Evolutionary conservation across 1,139 yeast genomes (phyloP).

Genomic region (Sugiyamaella xylanicola): DNA sequence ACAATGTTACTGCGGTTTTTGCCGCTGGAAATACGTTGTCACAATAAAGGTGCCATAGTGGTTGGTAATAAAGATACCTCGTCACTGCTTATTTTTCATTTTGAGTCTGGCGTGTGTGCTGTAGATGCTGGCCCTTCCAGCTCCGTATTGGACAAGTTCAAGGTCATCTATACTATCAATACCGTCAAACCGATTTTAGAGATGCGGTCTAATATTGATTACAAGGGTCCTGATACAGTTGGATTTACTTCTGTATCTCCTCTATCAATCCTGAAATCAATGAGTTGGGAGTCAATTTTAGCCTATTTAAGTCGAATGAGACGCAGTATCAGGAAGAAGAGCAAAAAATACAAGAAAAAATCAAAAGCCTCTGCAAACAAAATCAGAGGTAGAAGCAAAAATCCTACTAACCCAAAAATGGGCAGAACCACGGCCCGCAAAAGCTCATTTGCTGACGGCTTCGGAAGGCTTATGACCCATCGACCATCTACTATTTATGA

Average conservation of each 20-base stretch:
- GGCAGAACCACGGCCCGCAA: neutral
- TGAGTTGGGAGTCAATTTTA: conserved; percentile 7
- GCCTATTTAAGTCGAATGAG: neutral
- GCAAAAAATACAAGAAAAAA: conserved; percentile 1
- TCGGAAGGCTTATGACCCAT: neutral
- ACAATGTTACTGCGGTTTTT: conserved; percentile 48
- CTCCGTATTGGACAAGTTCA: conserved; percentile 57
- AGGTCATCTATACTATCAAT: conserved; percentile 48
- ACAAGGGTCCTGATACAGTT: conserved; percentile 38
- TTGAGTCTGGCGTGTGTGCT: conserved; percentile 56
- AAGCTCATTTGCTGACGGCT: neutral
- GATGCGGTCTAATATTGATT: conserved; percentile 69
- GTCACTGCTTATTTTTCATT: conserved; percentile 65
- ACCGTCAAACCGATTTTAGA: conserved; percentile 58
- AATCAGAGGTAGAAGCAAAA: neutral
- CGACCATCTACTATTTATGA: neutral
- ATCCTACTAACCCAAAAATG: neutral
- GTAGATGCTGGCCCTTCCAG: conserved; percentile 60
- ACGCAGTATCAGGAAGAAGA: neutral
- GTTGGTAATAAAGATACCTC: conserved; percentile 81
- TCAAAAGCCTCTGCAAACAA: neutral
- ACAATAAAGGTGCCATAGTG: conserved; percentile 65
- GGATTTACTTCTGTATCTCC: conserved; percentile 22
- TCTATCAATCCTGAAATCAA: conserved; percentile 7
- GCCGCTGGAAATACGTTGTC: conserved; percentile 62